Evolutionary conservation across 129 eudicot genomes (phyloP), one percentile per base, ranked within the genome.

Genomic region (Kitagawia praeruptora): DNA sequence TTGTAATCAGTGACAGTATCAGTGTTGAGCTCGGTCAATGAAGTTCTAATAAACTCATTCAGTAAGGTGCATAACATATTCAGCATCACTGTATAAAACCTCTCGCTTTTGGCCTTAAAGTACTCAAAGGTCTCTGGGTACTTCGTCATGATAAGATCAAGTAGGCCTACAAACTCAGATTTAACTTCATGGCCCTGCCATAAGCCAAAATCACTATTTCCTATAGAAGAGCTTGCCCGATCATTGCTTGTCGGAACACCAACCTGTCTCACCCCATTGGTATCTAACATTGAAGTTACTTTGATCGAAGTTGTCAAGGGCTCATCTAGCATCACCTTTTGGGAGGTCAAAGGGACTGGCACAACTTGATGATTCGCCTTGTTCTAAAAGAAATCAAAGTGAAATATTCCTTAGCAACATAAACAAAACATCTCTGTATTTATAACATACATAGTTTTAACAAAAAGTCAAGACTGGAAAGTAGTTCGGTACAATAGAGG

Each of bases 111-210:
- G 19, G 74, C 6, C 2, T 8, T 37, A 21, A 69, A 37, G 45
- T 69, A 21, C 74, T 69, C 13, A 69, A 69, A 69, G 23, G 74
- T 69, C 14, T 69, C 45, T 6, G 74, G 74, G 38, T 69, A 69
- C 44, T 8, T 37, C 5, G 15, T 23, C 44, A 38, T 15, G 6
- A 69, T 69, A 44, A 6, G 74, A 28, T 37, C 12, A 4, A 69
- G 45, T 19, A 69, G 21, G 74, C 23, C 19, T 37, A 37, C 74
- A 69, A 15, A 25, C 46, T 69, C 45, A 11, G 5, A 34, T 34
- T 69, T 37, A 8, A 69, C 74, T 44, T 5, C 23, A 18, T 69
- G 74, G 14, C 74, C 74, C 45, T 14, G 11, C 45, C 74, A 69
- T 69, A 37, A 69, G 11, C 45, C 46, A 70, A 38, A 70, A 70